A percentile compares a stretch with the other conserved stretches of the same genome.
phyloP scores from a whole-genome alignment of 257 asterid species.

The Ophiorrhiza pumila region DNA sequence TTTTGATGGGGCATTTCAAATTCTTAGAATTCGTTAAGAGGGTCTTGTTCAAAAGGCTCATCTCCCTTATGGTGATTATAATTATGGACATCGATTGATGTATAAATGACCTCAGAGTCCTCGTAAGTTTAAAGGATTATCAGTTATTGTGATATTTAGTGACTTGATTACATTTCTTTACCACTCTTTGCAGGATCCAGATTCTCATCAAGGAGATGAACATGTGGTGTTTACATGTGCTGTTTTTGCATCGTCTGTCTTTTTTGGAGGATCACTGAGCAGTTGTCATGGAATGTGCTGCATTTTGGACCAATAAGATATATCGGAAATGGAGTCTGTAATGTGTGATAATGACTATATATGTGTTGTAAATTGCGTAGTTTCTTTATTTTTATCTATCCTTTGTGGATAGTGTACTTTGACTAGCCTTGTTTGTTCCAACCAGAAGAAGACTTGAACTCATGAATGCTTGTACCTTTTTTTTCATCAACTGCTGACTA shows the following conservation, averaged over 20 bases:
- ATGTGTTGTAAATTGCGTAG: not conserved
- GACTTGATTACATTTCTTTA: not conserved
- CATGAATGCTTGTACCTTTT: not conserved
- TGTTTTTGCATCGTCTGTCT: not conserved
- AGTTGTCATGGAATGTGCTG: not conserved
- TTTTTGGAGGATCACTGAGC: not conserved
- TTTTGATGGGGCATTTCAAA: not conserved
- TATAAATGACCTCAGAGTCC: not conserved
- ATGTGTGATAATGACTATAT: not conserved
- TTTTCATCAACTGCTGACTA: not conserved
- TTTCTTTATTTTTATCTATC: not conserved
- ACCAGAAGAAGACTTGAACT: not conserved
- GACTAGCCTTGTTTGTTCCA: too few relatives aligned
- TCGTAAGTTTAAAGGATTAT: not conserved
- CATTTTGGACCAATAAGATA: not conserved
- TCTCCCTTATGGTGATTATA: not conserved
- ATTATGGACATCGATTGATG: not conserved
- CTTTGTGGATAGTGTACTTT: not conserved
- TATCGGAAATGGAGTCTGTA: not conserved
- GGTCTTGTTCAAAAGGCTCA: not conserved
- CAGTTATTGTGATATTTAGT: not conserved
- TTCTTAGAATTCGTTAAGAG: not conserved
- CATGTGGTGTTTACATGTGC: not conserved
- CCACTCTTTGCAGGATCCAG: slow-evolving; percentile 16
- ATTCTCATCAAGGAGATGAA: slow-evolving; percentile 10